Evolutionary conservation across 192 early-diverging fungal genomes (phyloP), one percentile per base, ranked within the genome.

Genomic region (Physocladia obscura): DNA sequence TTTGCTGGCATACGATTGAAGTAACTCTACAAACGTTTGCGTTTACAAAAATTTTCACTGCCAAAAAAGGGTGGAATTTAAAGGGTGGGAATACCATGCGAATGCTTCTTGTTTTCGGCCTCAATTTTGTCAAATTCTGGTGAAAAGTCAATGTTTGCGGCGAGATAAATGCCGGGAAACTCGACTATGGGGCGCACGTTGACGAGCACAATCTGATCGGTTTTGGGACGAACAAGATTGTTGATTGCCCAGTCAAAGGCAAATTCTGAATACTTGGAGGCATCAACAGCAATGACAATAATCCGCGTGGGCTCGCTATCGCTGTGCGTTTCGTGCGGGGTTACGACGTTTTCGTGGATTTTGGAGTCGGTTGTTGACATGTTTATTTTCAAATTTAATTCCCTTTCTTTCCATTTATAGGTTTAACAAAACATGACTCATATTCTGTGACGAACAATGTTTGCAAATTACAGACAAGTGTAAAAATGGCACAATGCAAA

Each of bases 231-330:
- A 11, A 74, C 44, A 40, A 79, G 29, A 56, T 79, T 72, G 1
- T 74, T 51, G 54, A 79, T 36, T 27, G 70, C 76, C 75, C 76
- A 79, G 38, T 67, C 29, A 36, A 79, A 69, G n/a, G 75, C 76
- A 29, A 61, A 50, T 50, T 71, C 69, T 15, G 44, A 29, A 44
- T 71, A 62, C 24, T 62, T 62, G 19, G 57, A 62, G 1, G 69
- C n/a, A 32, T 71, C 69, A 3, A 71, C 31, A 21, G 69, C 69
- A 58, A 71, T 71, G 2, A 47, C 56, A 29, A 71, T 61, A 38
- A 61, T 30, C 5, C 69, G 56, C 11, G 69, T 13, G 4, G 38
- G 40, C 4, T 13, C 19, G 52, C n/a, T n/a, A n/a, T n/a, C n/a
- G 31, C 55, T 24, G 62, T 13, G 29, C 57, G 67, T 26, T 57